Base-by-base conservation (phyloP, 2,329 filamentous ascomycete species). In the Lasiodiplodia hormozganensis region DNA sequence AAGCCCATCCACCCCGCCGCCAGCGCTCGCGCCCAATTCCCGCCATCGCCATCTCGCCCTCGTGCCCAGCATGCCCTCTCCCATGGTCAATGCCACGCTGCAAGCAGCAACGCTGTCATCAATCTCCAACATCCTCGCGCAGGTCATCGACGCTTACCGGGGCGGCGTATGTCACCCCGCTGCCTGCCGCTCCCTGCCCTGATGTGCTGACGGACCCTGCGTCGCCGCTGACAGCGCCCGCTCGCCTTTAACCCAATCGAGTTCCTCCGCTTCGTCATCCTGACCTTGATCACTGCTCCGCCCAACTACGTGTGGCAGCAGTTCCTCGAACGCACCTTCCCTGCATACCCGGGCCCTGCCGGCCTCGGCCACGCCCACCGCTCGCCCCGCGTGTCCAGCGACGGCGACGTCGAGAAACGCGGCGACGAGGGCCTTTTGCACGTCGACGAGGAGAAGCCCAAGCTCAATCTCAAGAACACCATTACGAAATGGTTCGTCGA, bases 291-390 rank as follows among this genome's bases (percentile, higher is more conserved):
- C 68, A 90, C 86, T 75, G 90, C 90, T 31, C 93, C 94, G 0
- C 90, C 92, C 52, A 97, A 97, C 80, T 93, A 92, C 76, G 79
- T 92, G 73, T 97, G 93, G 94, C 94, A 97, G 84, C 86, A 89
- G 49, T 92, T 87, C 78, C 85, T 97, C 47, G 94, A 97, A 78
- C 82, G 85, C 10, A 82, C 85, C 4, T 96, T 93, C 75, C 94
- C 94, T 0, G 89, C 90, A 0, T 79, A 68, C 18, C 58, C 67
- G 25, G 36, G 58, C 28, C 51, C 57, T 38, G 2, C 75, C 82
- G 16, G 78, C 14, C 70, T 81, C 1, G 79, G 80, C 69, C 79
- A 67, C 40, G 72, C 72, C 65, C 49, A 57, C 67, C 67, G 52
- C 36, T 57, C 54, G 14, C 40, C 54, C 6, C 56, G 57, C 36